Percentiles rank a stretch among this genome's conserved stretches.
Conservation (phyloP, 176 grass and related monocot species). For the Thalia dealbata region DNA sequence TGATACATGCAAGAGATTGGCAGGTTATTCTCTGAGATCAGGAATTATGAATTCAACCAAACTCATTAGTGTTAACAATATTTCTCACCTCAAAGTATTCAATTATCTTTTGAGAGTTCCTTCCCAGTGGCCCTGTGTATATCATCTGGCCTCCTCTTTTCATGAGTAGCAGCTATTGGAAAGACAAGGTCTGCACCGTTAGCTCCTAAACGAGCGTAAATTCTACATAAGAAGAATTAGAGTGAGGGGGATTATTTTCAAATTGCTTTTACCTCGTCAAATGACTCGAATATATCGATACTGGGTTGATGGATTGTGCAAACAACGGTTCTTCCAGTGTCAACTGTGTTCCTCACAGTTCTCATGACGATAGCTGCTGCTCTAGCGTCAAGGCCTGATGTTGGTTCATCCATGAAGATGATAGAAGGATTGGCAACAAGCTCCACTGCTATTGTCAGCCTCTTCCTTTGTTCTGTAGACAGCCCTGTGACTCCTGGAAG, state of each 20-base stretch:
- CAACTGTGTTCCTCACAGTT: slow-evolving; percentile 96
- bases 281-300: slow-evolving; percentile 98
- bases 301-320: slow-evolving; percentile 99
- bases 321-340: slow-evolving; percentile 91
- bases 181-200: slow-evolving; percentile 3
- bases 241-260: neutral
- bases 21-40: no score
- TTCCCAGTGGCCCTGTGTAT: slow-evolving; percentile 70
- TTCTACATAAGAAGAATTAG: neutral
- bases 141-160: slow-evolving; percentile 99
- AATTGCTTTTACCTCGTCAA: slow-evolving; percentile 59
- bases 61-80: neutral
- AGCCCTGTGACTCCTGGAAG: slow-evolving; percentile 87
- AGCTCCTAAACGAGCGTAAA: slow-evolving; percentile 3
- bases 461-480: slow-evolving; percentile 91
- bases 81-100: slow-evolving; percentile 80
- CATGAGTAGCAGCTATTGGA: slow-evolving; percentile 57
- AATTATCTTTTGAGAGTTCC: slow-evolving; percentile 76
- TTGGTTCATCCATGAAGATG: slow-evolving; percentile 99
- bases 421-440: slow-evolving; percentile 94
- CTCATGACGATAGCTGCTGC: slow-evolving; percentile 98
- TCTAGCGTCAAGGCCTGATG: slow-evolving; percentile 97
- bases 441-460: slow-evolving; percentile 95
- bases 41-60: no score
- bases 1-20: slow-evolving; percentile 17